These are phyloP conservation scores for Cystobasidiaceae sp. DNA, from an alignment of 1,284 basidiomycete genomes.

Conservation along the genomic window DNA sequence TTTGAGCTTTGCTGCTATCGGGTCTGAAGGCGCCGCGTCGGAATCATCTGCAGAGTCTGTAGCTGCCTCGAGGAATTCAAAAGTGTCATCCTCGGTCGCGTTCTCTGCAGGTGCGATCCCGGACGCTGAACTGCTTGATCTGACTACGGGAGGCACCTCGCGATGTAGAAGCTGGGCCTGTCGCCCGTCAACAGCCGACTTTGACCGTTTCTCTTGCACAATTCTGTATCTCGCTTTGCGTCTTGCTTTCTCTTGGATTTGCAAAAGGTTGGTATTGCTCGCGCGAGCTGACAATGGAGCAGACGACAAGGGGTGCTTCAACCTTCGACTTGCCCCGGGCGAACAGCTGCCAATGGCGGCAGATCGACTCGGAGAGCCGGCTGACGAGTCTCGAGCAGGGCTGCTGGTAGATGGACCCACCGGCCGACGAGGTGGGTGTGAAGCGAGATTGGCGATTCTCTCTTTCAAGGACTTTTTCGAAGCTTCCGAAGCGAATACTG, in stretches of 20 bases:
- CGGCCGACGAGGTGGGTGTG: constrained; percentile 12
- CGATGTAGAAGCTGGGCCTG: constrained; percentile 12
- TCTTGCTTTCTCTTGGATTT: constrained; percentile 14
- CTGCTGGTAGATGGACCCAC: background rate
- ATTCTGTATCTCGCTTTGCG: constrained; percentile 32
- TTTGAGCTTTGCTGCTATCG: constrained; percentile 4
- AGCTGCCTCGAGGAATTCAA: constrained; percentile 15
- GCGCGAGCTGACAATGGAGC: background rate
- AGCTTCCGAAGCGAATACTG: constrained; percentile 8
- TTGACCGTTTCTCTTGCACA: constrained; percentile 26
- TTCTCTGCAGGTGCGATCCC: background rate
- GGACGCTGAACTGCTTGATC: background rate
- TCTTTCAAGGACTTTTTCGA: constrained; percentile 22
- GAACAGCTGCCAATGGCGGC: background rate
- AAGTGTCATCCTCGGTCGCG: background rate
- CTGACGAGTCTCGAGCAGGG: background rate
- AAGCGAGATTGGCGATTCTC: constrained; percentile 1
- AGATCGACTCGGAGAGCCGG: background rate
- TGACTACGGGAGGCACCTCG: background rate
- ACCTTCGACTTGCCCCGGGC: background rate
- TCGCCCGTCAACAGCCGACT: background rate
- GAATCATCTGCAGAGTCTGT: background rate
- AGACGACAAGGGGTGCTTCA: background rate
- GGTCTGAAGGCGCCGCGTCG: background rate
- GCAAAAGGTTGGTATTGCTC: background rate